Base-by-base conservation (phyloP, 2,329 filamentous ascomycete species). In the Paraphoma chrysanthemicola region DNA sequence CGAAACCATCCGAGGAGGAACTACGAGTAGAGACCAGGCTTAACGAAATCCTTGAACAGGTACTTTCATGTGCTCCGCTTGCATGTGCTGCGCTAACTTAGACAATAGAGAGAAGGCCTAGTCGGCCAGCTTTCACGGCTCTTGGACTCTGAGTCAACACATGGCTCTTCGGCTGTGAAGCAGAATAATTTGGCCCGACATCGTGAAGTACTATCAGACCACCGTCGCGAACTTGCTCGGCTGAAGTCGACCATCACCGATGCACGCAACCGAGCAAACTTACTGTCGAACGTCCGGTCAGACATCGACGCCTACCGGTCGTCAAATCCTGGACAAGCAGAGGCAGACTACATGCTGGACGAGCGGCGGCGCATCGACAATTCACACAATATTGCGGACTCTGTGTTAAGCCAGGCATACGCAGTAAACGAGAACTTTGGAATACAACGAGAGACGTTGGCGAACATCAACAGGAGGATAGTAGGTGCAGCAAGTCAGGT, bases 311-410 rank as follows among this genome's bases (percentile, higher is more conserved):
- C 92, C 52, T 97, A 97, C 80, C 91, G 90, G 52, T 86, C 89
- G 48, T 87, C 86, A 54, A 95, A 96, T 74, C 91, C 92, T 8
- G 90, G 87, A 66, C 88, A 88, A 2, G 90, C 89, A 52, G 95
- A 98, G 80, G 92, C 92, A 45, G 94, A 99, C 59, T 99, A 98
- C 81, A 97, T 99, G 93, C 85, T 99, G 29, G 90, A 91, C 68
- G 95, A 99, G 83, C 86, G 95, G 49, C 82, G 83, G 60, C 86
- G 91, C 62, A 87, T 99, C 72, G 95, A 99, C 73, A 90, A 92
- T 74, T 96, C 91, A 71, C 90, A 98, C 78, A 90, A 87, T 66
- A 88, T 96, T 82, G 90, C 92, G 46, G 95, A 99, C 76, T 90
- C 87, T 60, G 93, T 99, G 33, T 83, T 99, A 57, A 93, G 90